These are phyloP conservation scores for Fraxinus anomala DNA, from an alignment of 257 asterid genomes.

Conservation along the genomic window DNA sequence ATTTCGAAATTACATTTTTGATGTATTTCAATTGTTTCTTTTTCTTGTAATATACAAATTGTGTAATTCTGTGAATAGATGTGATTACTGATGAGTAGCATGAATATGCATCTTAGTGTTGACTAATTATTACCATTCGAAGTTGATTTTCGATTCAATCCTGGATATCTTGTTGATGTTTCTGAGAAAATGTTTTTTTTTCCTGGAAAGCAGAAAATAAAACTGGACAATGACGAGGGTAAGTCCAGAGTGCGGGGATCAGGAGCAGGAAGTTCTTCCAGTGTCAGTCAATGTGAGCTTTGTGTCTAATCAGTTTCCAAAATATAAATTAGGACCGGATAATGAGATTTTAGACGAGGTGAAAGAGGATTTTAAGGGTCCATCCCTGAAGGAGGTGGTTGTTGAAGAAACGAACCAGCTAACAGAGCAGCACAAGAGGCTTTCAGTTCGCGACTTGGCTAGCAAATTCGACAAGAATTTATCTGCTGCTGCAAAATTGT, in stretches of 20 bases:
- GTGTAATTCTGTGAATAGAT: neutral
- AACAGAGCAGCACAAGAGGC: slow-evolving; percentile 80
- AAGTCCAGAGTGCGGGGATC: slow-evolving; percentile 74
- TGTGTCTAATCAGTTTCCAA: slow-evolving; percentile 65
- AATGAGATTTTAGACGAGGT: slow-evolving; percentile 78
- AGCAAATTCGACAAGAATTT: slow-evolving; percentile 94
- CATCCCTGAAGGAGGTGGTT: slow-evolving; percentile 81
- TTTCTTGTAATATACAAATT: neutral
- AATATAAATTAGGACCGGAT: slow-evolving; percentile 84
- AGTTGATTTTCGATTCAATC: neutral
- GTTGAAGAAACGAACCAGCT: slow-evolving; percentile 66
- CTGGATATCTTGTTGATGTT: neutral
- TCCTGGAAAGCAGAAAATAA: slow-evolving; percentile 27
- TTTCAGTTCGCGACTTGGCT: slow-evolving; percentile 95
- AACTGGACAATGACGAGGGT: slow-evolving; percentile 73
- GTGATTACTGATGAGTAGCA: neutral
- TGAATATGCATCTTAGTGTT: neutral
- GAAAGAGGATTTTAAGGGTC: slow-evolving; percentile 74
- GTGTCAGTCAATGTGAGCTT: slow-evolving; percentile 81
- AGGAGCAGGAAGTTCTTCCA: slow-evolving; percentile 54
- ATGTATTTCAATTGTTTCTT: neutral
- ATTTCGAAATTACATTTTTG: neutral
- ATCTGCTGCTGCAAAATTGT: slow-evolving; percentile 91
- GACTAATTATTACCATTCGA: neutral
- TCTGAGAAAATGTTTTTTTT: neutral